Percentiles rank a stretch among this genome's conserved stretches.
Evolutionary conservation across 768 basidiomycete genomes (phyloP).

Genomic region (Termitomyces sp.): DNA sequence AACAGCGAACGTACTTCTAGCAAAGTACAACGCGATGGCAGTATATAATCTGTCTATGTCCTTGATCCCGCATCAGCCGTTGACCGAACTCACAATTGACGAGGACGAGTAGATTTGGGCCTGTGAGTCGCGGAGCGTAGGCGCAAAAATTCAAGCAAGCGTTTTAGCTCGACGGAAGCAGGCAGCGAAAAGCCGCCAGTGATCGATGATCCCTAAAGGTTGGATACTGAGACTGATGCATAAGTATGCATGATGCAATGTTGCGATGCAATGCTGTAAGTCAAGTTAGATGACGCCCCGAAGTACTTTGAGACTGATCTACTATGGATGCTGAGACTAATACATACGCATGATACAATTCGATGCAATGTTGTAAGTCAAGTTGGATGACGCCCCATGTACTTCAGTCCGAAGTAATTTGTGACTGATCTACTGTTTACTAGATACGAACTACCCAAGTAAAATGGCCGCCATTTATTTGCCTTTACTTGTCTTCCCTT

Average conservation of each 20-base stretch:
- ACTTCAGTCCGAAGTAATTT: neutral
- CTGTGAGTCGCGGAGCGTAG: too few species aligned
- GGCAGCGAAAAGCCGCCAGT: neutral
- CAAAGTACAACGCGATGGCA: too few species aligned
- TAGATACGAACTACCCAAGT: neutral
- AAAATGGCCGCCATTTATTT: constrained; percentile 12
- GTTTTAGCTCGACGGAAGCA: too few species aligned
- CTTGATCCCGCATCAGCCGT: too few species aligned
- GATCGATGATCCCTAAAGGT: neutral
- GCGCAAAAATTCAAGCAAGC: too few species aligned
- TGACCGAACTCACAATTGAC: too few species aligned
- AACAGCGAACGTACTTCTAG: too few species aligned
- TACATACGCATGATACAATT: neutral
- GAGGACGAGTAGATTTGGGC: too few species aligned
- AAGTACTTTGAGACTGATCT: neutral
- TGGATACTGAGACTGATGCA: neutral
- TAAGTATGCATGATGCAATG: neutral
- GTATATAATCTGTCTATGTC: too few species aligned
- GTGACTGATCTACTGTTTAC: neutral
- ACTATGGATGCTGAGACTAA: neutral
- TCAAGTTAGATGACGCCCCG: neutral
- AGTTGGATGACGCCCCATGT: neutral
- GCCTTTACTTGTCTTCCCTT: constrained; percentile 23
- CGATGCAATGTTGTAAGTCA: too few species aligned
- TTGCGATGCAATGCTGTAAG: too few species aligned